Conservation (phyloP, 2,329 filamentous ascomycete species). For the Claviceps maximensis region DNA sequence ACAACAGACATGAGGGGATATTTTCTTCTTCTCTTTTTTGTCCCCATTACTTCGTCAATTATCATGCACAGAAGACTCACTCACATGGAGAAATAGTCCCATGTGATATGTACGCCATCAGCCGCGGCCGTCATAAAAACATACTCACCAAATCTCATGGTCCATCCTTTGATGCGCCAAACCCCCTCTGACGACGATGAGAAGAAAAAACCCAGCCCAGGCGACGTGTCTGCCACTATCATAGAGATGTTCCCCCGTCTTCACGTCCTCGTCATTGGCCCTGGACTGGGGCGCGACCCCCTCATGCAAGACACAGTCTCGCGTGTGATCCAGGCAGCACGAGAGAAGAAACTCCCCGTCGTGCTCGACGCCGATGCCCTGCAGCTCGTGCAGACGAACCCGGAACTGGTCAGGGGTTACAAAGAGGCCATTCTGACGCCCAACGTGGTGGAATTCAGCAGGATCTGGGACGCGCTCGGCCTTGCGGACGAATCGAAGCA, state of each 20-base stretch:
- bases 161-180: slow-evolving; percentile 89
- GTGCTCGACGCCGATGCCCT: slow-evolving; percentile 89
- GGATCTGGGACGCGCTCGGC: slow-evolving; percentile 63
- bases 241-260: slow-evolving; percentile 72
- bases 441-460: slow-evolving; percentile 84
- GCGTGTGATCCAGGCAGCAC: slow-evolving; percentile 65
- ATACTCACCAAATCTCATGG: slow-evolving; percentile 97
- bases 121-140: slow-evolving; percentile 88
- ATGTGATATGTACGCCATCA: slow-evolving; percentile 88
- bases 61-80: background rate
- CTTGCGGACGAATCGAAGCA: slow-evolving; percentile 40
- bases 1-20: background rate
- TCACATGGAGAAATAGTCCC: slow-evolving; percentile 41
- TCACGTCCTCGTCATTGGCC: slow-evolving; percentile 86
- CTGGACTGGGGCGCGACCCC: slow-evolving; percentile 77
- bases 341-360: slow-evolving; percentile 58
- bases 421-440: slow-evolving; percentile 78
- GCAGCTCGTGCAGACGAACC: slow-evolving; percentile 60
- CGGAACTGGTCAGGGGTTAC: slow-evolving; percentile 69
- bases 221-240: slow-evolving; percentile 51
- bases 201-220: slow-evolving; percentile 40
- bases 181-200: slow-evolving; percentile 27
- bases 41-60: too few species aligned
- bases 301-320: slow-evolving; percentile 82
- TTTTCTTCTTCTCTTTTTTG: too few species aligned